phyloP scores from a whole-genome alignment of 805 yeast genomes.

The Groenewaldozyma tartarivorans region DNA sequence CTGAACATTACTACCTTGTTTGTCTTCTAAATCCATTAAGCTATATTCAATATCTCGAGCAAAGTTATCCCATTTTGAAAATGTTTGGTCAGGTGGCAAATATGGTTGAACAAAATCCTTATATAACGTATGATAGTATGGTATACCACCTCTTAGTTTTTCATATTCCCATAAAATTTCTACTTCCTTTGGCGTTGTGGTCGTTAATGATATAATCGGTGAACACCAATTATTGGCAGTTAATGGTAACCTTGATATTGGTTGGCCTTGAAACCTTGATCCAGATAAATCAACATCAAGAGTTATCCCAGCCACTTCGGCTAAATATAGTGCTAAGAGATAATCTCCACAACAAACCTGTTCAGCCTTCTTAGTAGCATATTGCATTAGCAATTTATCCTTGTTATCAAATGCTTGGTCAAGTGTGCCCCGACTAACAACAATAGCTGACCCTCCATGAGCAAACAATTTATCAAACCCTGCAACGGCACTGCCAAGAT shows the following conservation, averaged over 20 bases:
- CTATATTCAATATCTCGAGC: constrained; percentile 18
- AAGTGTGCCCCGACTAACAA: constrained; percentile 25
- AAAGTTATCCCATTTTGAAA: constrained; percentile 22
- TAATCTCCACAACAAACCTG: constrained; percentile 29
- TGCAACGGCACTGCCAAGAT: constrained; percentile 24
- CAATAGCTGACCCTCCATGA: constrained; percentile 32
- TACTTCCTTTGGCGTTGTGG: constrained; percentile 19
- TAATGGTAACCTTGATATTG: constrained; percentile 13
- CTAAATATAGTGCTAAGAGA: constrained; percentile 21
- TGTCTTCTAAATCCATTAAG: constrained; percentile 8
- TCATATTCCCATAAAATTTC: constrained; percentile 27
- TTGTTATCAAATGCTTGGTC: constrained; percentile 15
- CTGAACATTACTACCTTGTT: no score
- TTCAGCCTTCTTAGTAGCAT: constrained; percentile 15
- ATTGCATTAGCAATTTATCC: constrained; percentile 8
- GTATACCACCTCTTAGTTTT: constrained; percentile 13
- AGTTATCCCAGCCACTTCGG: constrained; percentile 10
- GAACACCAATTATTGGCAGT: constrained; percentile 21
- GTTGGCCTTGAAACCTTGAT: constrained; percentile 26
- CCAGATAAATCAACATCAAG: constrained; percentile 11
- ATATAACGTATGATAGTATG: constrained; percentile 24
- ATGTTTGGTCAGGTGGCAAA: constrained; percentile 10
- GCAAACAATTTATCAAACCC: constrained; percentile 23
- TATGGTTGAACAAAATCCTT: constrained; percentile 27
- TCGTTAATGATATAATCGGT: constrained; percentile 26